Evolutionary conservation across 495 filamentous ascomycete genomes (phyloP).

Genomic region (Cercophora scortea): DNA sequence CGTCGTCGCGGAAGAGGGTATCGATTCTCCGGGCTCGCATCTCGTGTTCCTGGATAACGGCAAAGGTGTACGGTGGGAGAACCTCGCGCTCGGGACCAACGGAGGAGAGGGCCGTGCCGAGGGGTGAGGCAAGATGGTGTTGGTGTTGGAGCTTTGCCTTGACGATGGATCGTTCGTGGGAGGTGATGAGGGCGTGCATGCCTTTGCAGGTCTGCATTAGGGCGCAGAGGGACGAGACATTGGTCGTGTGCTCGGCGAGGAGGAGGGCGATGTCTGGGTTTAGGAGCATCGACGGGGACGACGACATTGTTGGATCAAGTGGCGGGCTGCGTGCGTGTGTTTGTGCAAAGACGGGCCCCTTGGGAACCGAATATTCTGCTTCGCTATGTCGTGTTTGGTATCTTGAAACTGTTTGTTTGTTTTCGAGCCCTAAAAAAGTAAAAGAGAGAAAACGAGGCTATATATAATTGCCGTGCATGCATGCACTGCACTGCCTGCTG

Average conservation of each 20-base stretch:
- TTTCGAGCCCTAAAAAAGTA: too few species aligned
- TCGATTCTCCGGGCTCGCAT: slow-evolving; percentile 11
- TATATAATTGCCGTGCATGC: too few species aligned
- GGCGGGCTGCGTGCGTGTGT: not conserved
- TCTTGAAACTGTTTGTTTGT: too few species aligned
- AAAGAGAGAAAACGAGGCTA: too few species aligned
- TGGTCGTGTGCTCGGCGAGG: slow-evolving; percentile 14
- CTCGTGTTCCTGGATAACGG: slow-evolving; percentile 18
- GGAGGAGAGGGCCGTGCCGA: slow-evolving; percentile 16
- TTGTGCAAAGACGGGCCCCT: too few species aligned
- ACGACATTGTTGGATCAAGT: not conserved
- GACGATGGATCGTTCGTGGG: slow-evolving; percentile 17
- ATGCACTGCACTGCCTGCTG: too few species aligned
- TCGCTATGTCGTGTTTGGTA: too few species aligned
- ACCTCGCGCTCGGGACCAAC: slow-evolving; percentile 3
- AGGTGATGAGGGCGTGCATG: slow-evolving; percentile 4
- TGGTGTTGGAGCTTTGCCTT: not conserved
- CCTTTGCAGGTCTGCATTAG: slow-evolving; percentile 14
- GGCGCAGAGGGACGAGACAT: slow-evolving; percentile 10
- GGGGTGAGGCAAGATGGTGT: slow-evolving; percentile 2
- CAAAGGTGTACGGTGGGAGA: slow-evolving; percentile 9
- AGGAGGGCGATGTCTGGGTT: slow-evolving; percentile 18
- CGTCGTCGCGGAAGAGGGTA: slow-evolving; percentile 6
- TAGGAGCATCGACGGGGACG: not conserved
- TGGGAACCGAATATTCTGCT: too few species aligned